Evolutionary conservation across 306 rosid species (phyloP).

Genomic region (Sechiopsis laciniata): DNA sequence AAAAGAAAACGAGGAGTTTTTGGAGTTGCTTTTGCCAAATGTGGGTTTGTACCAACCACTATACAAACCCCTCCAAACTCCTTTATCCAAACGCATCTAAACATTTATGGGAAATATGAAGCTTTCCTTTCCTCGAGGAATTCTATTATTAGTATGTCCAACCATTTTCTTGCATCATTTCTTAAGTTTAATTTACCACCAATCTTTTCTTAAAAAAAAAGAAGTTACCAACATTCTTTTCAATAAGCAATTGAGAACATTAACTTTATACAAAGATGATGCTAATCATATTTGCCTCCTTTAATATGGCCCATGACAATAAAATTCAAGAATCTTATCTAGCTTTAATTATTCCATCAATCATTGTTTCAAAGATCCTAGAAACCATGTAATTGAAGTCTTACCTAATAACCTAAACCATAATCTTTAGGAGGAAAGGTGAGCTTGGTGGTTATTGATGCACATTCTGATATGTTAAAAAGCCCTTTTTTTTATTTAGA

Average conservation of each 20-base stretch:
- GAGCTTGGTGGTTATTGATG: background rate
- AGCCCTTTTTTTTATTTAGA: background rate
- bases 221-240: background rate
- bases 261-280: conserved; percentile 17
- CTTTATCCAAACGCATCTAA: background rate
- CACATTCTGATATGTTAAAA: background rate
- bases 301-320: background rate
- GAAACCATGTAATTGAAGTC: background rate
- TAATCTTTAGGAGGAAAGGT: background rate
- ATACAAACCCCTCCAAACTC: no score
- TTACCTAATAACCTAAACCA: conserved; percentile 12
- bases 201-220: background rate
- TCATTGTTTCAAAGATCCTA: conserved; percentile 20
- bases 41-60: no score
- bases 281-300: conserved; percentile 8
- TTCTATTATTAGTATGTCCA: background rate
- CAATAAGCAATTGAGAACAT: conserved; percentile 2
- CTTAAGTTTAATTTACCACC: background rate
- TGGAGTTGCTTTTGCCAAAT: no score
- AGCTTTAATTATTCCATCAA: conserved; percentile 40
- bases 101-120: conserved; percentile 1
- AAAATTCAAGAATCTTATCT: conserved; percentile 41
- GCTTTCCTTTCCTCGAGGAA: background rate
- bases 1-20: no score
- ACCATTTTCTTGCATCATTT: background rate